phyloP scores from a whole-genome alignment of 257 asterid species.

The Jacaranda copaia region DNA sequence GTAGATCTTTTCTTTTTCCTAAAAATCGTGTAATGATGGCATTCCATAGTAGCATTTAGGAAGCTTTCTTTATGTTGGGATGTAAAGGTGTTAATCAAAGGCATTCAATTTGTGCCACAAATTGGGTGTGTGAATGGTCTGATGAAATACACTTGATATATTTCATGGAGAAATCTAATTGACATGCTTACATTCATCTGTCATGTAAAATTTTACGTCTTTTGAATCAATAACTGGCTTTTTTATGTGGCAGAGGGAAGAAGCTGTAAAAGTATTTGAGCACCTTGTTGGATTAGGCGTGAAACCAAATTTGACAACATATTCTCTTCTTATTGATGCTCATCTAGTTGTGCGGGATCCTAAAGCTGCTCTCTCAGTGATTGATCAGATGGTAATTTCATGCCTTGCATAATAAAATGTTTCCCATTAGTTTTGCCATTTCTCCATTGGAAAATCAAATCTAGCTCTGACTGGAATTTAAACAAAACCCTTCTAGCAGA shows the following conservation, averaged over 20 bases:
- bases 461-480: conserved; percentile 1
- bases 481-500: conserved; percentile 47
- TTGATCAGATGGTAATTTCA: conserved; percentile 81
- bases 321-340: conserved; percentile 78
- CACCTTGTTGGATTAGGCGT: conserved; percentile 73
- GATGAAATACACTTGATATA: neutral
- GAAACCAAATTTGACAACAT: conserved; percentile 77
- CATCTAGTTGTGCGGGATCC: conserved; percentile 76
- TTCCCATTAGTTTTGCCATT: neutral
- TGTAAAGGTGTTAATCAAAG: conserved; percentile 12
- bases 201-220: conserved; percentile 4
- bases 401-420: conserved; percentile 18
- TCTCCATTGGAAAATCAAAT: neutral
- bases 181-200: neutral
- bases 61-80: neutral
- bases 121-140: neutral
- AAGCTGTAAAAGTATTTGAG: conserved; percentile 79
- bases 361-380: conserved; percentile 71
- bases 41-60: conserved; percentile 5
- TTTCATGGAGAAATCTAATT: conserved; percentile 3
- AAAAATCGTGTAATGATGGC: neutral
- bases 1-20: neutral
- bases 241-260: conserved; percentile 75
- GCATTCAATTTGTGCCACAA: conserved; percentile 10
- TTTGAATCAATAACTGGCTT: conserved; percentile 21